Evolutionary conservation across 768 basidiomycete species (phyloP).

Genomic region (Boletus subcaerulescens): DNA sequence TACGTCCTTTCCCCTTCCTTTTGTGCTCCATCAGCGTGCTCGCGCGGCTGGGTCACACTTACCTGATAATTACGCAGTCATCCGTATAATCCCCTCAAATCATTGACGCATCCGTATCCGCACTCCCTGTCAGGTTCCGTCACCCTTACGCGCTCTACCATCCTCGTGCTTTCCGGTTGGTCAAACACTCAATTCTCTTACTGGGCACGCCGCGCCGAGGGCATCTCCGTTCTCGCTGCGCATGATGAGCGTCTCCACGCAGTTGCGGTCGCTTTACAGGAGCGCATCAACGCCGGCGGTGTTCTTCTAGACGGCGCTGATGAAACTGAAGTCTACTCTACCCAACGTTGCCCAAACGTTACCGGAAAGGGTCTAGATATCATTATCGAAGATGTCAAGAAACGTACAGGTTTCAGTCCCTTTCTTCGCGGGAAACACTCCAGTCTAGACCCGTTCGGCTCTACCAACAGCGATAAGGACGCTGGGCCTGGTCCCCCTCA

Average conservation of each 20-base stretch:
- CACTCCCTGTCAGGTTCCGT: constrained; percentile 42
- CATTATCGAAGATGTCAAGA: constrained; percentile 48
- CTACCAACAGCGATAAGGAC: constrained; percentile 36
- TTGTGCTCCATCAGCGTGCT: constrained; percentile 4
- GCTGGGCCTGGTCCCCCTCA: constrained; percentile 28
- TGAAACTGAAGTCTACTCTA: constrained; percentile 20
- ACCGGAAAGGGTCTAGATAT: constrained; percentile 50
- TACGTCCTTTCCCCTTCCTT: constrained; percentile 28
- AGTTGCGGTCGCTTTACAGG: constrained; percentile 41
- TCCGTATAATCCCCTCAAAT: constrained; percentile 52
- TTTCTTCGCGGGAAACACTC: constrained; percentile 52
- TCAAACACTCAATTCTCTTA: constrained; percentile 55
- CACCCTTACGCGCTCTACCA: constrained; percentile 45
- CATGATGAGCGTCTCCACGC: constrained; percentile 40
- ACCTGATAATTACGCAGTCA: constrained; percentile 37
- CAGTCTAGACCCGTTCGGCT: constrained; percentile 48
- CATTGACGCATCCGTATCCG: constrained; percentile 39
- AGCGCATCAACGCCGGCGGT: constrained; percentile 36
- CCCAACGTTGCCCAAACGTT: constrained; percentile 38
- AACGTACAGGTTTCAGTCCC: constrained; percentile 44
- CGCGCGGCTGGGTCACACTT: constrained; percentile 16
- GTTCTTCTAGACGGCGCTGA: constrained; percentile 29
- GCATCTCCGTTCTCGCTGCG: constrained; percentile 43
- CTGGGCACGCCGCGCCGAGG: constrained; percentile 51
- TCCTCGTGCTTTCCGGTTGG: constrained; percentile 49